Percentiles rank a stretch among this genome's conserved stretches.
Evolutionary conservation across 2,329 filamentous ascomycete species (phyloP).

Genomic region (Colletotrichum destructivum): DNA sequence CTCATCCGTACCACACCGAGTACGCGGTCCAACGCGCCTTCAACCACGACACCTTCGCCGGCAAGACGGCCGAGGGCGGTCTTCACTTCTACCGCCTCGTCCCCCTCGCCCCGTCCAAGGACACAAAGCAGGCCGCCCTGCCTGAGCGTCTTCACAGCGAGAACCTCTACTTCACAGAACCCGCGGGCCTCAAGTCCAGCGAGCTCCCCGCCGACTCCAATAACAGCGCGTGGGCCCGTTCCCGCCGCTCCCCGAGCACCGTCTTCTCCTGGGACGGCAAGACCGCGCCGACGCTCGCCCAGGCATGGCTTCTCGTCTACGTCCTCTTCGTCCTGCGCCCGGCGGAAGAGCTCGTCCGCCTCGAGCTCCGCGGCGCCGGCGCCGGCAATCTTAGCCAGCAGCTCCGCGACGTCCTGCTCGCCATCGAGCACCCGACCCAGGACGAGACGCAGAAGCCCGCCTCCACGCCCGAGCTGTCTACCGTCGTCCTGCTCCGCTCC

Average conservation of each 20-base stretch:
- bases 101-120: constrained; percentile 46
- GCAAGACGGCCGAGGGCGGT: constrained; percentile 41
- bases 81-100: constrained; percentile 55
- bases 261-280: constrained; percentile 60
- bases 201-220: constrained; percentile 65
- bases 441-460: constrained; percentile 50
- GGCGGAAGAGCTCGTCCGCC: constrained; percentile 63
- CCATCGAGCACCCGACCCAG: constrained; percentile 62
- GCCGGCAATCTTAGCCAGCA: constrained; percentile 55
- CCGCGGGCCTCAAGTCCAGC: constrained; percentile 63
- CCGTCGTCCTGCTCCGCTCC: constrained; percentile 63
- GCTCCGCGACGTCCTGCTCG: constrained; percentile 63
- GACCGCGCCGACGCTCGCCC: constrained; percentile 61
- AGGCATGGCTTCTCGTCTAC: constrained; percentile 69
- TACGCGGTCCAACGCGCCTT: constrained; percentile 58
- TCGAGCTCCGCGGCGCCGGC: constrained; percentile 59
- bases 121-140: constrained; percentile 49
- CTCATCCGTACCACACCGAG: constrained; percentile 64
- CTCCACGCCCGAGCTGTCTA: constrained; percentile 50
- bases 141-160: constrained; percentile 54
- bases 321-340: constrained; percentile 67
- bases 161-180: constrained; percentile 61
- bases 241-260: constrained; percentile 66
- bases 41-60: constrained; percentile 43
- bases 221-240: constrained; percentile 71